phyloP scores from a whole-genome alignment of 352 stramenopile genomes.

The Globisporangium acanthophoron region DNA sequence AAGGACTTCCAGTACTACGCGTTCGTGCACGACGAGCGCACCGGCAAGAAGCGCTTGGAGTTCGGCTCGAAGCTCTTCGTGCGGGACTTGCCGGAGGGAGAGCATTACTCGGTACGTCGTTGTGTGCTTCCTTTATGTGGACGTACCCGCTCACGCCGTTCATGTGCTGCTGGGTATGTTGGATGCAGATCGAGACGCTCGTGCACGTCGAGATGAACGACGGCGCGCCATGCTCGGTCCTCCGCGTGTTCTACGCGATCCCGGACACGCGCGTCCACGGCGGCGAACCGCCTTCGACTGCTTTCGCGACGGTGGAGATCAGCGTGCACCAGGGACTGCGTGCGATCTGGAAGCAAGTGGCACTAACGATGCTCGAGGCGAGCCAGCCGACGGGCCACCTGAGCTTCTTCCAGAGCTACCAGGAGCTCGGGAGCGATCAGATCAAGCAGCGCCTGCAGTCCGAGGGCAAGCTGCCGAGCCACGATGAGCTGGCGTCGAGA shows the following conservation, averaged over 20 bases:
- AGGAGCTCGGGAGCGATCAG: slow-evolving; percentile 13
- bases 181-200: slow-evolving; percentile 34
- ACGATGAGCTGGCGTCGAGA: slow-evolving; percentile 56
- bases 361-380: slow-evolving; percentile 35
- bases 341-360: slow-evolving; percentile 50
- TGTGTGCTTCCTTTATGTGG: neutral
- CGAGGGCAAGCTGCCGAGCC: slow-evolving; percentile 37
- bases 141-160: neutral
- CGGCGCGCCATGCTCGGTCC: slow-evolving; percentile 17
- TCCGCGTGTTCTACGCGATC: slow-evolving; percentile 42
- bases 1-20: slow-evolving; percentile 63
- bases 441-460: slow-evolving; percentile 32
- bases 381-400: slow-evolving; percentile 19
- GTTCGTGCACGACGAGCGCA: slow-evolving; percentile 21
- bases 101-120: slow-evolving; percentile 48
- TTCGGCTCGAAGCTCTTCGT: slow-evolving; percentile 69
- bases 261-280: slow-evolving; percentile 5
- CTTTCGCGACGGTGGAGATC: slow-evolving; percentile 30
- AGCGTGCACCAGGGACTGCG: slow-evolving; percentile 44
- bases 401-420: slow-evolving; percentile 14
- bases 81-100: slow-evolving; percentile 39
- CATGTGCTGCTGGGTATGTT: neutral
- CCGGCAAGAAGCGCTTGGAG: slow-evolving; percentile 35
- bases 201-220: slow-evolving; percentile 34
- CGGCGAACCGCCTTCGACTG: slow-evolving; percentile 1